Evolutionary conservation across 2,329 filamentous ascomycete genomes (phyloP).

Genomic region (Phialophora chinensis): DNA sequence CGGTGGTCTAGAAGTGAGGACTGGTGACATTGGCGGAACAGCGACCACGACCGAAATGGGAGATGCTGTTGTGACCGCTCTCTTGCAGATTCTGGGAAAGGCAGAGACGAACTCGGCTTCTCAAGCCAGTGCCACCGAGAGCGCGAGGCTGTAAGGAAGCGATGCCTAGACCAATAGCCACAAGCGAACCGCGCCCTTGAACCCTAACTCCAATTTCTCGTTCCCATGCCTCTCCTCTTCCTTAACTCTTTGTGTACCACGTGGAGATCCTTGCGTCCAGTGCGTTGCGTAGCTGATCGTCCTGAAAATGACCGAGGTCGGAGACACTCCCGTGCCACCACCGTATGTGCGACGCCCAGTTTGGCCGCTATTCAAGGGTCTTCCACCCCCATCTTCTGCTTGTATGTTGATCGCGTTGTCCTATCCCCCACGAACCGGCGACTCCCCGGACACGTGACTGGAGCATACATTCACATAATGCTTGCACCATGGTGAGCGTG

Average conservation of each 20-base stretch:
- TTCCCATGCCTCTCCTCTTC: not conserved
- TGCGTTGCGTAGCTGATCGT: not conserved
- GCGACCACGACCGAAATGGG: slow-evolving; percentile 74
- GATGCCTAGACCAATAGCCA: slow-evolving; percentile 7
- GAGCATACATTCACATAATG: slow-evolving; percentile 9
- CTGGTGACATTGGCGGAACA: slow-evolving; percentile 79
- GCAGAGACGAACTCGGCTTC: slow-evolving; percentile 1
- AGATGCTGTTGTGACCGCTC: slow-evolving; percentile 64
- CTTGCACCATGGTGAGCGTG: not conserved
- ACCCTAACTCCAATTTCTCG: not conserved
- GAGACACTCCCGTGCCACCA: not conserved
- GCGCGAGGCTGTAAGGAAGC: slow-evolving; percentile 15
- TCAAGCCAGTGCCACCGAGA: slow-evolving; percentile 8
- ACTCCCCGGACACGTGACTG: slow-evolving; percentile 17
- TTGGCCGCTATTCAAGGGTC: not conserved
- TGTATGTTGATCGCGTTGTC: not conserved
- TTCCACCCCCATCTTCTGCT: not conserved
- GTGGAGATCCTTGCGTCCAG: not conserved
- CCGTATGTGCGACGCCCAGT: not conserved
- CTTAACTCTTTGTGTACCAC: not conserved
- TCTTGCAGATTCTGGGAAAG: slow-evolving; percentile 17
- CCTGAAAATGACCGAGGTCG: not conserved
- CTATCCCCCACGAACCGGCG: slow-evolving; percentile 17
- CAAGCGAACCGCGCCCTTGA: not conserved
- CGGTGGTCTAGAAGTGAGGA: slow-evolving; percentile 63